Base-by-base conservation (phyloP, 2,329 filamentous ascomycete species). In the Leptographium wingfieldii region DNA sequence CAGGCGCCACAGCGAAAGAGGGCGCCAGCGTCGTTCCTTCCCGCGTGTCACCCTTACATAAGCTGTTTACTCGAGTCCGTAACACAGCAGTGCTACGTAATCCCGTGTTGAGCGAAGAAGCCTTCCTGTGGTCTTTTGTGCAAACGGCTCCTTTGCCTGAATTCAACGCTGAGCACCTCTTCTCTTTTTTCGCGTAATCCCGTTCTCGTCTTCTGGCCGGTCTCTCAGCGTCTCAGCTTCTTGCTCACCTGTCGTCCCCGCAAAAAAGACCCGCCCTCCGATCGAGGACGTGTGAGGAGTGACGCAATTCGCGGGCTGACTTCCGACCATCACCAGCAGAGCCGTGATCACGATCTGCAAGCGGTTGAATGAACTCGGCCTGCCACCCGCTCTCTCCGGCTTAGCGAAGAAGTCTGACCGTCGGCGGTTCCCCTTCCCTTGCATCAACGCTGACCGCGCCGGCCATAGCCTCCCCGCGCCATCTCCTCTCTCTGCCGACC, bases 401-500 rank as follows among this genome's bases (percentile, higher is more conserved):
- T 6, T 3, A 38, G 10, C 10, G 3, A 38, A 38, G 10, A 38
- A 38, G 5, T 5, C 35, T 10, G 3, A 38, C 27, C 16, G 2
- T 14, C 43, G 46, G 19, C 29, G 12, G 43, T 22, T 11, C 10
- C 31, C 25, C 1, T 58, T 22, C 27, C 12, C 19, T 22, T 12
- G 14, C 31, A 38, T 22, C 53, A 6, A 10, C 35, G 14, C 3
- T 10, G 35, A 10, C 35, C 9, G 35, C 35, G 35, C 22, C 22
- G 22, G 22, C 22, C 22, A 22, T 22, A 22, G 22, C 22, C 22
- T 22, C 22, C 22, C 22, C 22, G 22, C 22, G 16, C 5, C 16
- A 12, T 5, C n/a, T 22, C 16, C 2, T 33, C 11, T 3, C 31
- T 40, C n/a, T 12, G 25, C 6, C 40, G 66, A 68, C 65, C 55